A percentile compares a stretch with the other conserved stretches of the same genome.
Conservation (phyloP, 192 early-diverging fungal species). For the Podochytrium sp. region DNA sequence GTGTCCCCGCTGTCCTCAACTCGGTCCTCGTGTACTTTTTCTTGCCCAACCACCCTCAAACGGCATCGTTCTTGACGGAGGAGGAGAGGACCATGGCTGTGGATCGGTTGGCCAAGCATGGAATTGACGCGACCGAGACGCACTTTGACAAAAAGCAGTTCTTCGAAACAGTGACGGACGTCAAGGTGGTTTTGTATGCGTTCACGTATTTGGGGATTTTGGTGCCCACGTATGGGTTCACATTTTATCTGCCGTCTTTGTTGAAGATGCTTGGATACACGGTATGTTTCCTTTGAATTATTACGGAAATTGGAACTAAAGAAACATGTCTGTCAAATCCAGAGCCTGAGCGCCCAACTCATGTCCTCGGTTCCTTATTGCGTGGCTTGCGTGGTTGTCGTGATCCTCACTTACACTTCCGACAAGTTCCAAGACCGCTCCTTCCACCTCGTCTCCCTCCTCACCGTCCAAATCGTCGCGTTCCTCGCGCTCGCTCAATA, state of each 20-base stretch:
- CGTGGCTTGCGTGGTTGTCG: constrained; percentile 23
- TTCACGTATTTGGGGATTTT: constrained; percentile 34
- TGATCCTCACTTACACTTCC: constrained; percentile 22
- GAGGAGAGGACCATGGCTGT: constrained; percentile 58
- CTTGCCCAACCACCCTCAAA: constrained; percentile 48
- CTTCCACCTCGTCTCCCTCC: constrained; percentile 7
- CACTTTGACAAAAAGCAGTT: constrained; percentile 27
- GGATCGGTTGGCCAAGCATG: constrained; percentile 48
- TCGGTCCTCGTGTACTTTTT: constrained; percentile 43
- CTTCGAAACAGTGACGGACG: constrained; percentile 15
- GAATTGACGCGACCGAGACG: constrained; percentile 8
- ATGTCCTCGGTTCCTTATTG: constrained; percentile 39
- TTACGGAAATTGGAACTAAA: not conserved
- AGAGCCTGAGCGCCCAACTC: constrained; percentile 36
- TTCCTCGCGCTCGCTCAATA: constrained; percentile 36
- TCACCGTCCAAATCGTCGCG: not conserved
- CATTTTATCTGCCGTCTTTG: constrained; percentile 42
- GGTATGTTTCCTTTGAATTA: not conserved
- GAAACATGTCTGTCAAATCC: no score
- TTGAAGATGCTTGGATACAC: constrained; percentile 46
- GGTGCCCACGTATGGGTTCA: constrained; percentile 35
- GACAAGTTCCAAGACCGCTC: constrained; percentile 33
- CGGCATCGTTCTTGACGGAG: constrained; percentile 53
- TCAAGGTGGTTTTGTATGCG: constrained; percentile 13
- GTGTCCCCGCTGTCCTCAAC: constrained; percentile 54